These are phyloP conservation scores for Emmonsia crescens DNA, from an alignment of 2,329 filamentous ascomycete species.

Conservation along the genomic window DNA sequence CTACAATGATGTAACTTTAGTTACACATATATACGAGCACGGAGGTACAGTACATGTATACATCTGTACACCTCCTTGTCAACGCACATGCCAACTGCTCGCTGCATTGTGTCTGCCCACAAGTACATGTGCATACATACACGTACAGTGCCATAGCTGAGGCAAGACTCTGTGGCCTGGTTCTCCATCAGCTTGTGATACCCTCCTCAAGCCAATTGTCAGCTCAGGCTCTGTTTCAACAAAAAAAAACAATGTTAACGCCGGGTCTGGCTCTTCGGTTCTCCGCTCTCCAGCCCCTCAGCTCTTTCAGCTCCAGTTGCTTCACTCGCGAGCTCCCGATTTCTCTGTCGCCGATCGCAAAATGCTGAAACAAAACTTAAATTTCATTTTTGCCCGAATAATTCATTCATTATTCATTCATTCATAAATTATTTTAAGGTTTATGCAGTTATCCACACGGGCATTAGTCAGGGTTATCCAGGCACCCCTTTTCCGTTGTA, in stretches of 20 bases:
- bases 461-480: background rate
- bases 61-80: too few relatives aligned
- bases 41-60: too few relatives aligned
- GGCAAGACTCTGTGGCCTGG: background rate
- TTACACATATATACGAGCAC: too few relatives aligned
- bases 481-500: background rate
- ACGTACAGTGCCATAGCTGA: background rate
- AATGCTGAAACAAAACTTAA: background rate
- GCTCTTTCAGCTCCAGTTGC: too few relatives aligned
- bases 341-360: background rate
- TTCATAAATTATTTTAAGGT: background rate
- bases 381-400: background rate
- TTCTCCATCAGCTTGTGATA: background rate
- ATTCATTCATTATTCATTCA: background rate
- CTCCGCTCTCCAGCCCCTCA: background rate
- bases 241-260: too few relatives aligned
- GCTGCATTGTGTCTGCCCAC: background rate
- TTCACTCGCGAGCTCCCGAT: background rate
- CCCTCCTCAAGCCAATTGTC: background rate
- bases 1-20: too few relatives aligned
- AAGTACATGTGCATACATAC: background rate
- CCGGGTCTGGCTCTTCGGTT: too few relatives aligned
- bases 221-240: too few relatives aligned
- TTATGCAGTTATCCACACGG: background rate
- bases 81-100: background rate